Evolutionary conservation across 768 basidiomycete genomes (phyloP).

Genomic region (Auricularia sp.): DNA sequence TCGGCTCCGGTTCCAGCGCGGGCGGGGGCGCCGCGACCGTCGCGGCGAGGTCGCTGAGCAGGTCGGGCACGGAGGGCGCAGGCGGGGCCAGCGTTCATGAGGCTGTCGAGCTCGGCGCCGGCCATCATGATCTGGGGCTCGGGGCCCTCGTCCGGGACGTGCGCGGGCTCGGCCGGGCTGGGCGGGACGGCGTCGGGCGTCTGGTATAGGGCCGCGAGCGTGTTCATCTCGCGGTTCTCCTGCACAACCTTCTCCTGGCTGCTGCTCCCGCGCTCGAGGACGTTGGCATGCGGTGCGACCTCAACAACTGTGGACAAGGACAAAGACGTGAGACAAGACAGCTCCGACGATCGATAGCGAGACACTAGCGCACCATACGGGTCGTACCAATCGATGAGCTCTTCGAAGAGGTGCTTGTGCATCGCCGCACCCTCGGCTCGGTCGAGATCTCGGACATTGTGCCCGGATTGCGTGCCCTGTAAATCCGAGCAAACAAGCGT

Average conservation of each 20-base stretch:
- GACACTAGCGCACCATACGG: conserved; percentile 44
- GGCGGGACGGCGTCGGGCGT: conserved; percentile 64
- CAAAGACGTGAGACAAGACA: neutral
- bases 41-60: too few species aligned
- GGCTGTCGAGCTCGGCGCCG: conserved; percentile 43
- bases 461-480: conserved; percentile 60
- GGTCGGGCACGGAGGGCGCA: neutral
- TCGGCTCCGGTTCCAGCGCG: neutral
- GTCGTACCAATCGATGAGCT: conserved; percentile 78
- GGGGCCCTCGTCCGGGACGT: conserved; percentile 61
- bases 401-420: conserved; percentile 76
- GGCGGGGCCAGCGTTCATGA: neutral
- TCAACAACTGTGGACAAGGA: conserved; percentile 27
- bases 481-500: conserved; percentile 23
- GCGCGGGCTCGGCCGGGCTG: conserved; percentile 59
- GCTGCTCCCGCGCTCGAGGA: conserved; percentile 42
- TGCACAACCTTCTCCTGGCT: conserved; percentile 64
- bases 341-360: neutral
- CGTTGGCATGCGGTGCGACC: conserved; percentile 16
- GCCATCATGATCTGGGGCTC: conserved; percentile 54
- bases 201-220: conserved; percentile 68
- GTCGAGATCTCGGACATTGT: conserved; percentile 78
- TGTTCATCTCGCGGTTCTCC: conserved; percentile 70
- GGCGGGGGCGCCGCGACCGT: too few species aligned
- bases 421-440: conserved; percentile 79